phyloP scores from a whole-genome alignment of 176 grass and related monocot species.

The Olyra latifolia region DNA sequence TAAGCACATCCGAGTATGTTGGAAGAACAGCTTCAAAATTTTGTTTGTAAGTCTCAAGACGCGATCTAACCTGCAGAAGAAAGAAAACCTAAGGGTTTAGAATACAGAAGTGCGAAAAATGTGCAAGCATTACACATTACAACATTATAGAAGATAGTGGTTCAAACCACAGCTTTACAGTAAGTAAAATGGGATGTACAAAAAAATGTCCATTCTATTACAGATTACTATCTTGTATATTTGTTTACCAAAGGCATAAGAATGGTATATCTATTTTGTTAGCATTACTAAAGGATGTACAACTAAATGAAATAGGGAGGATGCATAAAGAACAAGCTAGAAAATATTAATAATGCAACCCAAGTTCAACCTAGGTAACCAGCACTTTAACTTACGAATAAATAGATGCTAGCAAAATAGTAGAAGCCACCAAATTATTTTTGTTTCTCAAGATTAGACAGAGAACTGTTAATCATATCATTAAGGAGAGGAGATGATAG shows the following conservation, averaged over 20 bases:
- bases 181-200: conserved; percentile 10
- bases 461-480: background rate
- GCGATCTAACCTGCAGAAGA: conserved; percentile 72
- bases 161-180: background rate
- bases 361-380: background rate
- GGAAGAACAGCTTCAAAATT: conserved; percentile 77
- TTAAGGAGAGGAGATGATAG: background rate
- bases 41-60: conserved; percentile 76
- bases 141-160: background rate
- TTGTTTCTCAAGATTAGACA: background rate
- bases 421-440: background rate
- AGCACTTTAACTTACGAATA: background rate
- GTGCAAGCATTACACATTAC: conserved; percentile 8
- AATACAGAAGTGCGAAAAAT: background rate
- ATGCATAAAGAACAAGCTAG: background rate
- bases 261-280: background rate
- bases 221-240: background rate
- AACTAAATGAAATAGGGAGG: background rate
- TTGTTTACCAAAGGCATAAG: background rate
- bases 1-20: conserved; percentile 66
- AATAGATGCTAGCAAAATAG: background rate
- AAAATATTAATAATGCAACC: background rate
- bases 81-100: background rate
- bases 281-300: background rate
- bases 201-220: background rate